Evolutionary conservation across 164 flowering plant genomes (phyloP), one percentile per base, ranked within the genome.

Genomic region (Sedum album): DNA sequence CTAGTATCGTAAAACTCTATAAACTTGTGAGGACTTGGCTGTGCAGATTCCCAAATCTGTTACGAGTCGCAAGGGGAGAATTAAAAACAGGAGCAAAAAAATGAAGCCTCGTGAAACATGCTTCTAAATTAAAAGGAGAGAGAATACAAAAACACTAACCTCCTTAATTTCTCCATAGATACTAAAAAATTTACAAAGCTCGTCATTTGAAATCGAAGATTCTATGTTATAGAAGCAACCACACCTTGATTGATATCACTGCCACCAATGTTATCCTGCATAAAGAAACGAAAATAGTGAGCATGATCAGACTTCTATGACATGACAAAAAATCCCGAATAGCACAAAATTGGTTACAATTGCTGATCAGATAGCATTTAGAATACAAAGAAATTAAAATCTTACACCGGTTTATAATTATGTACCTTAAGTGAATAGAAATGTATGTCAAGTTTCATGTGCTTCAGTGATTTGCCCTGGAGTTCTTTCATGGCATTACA

Each of bases 91-190:
- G 60, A 9, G 14, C 31, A 35, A 6, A 35, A 23, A 18, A 36
- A 17, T n/a, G 18, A 6, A 28, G 14, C 1, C 39, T 14, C 38
- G 17, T 62, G 39, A 18, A 31, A 62, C 57, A 4, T 62, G 23
- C 66, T 62, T 31, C 26, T 20, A 65, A 26, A 21, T 65, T 10
- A 33, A 35, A 21, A 61, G 65, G 21, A n/a, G 41, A 63, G 30
- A 25, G 20, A 51, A 31, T 46, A 68, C 30, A 42, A 66, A 72
- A 41, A 73, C 67, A 55, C 62, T 26, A 33, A 86, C 94, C 88
- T 88, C 89, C 73, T 84, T 88, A 64, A 88, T 79, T 71, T 84
- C 94, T 71, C 94, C 94, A 76, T 85, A 83, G 66, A 77, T 80
- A 73, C 88, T 85, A 82, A 88, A 86, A 65, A 85, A 81, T 74